Evolutionary conservation across 2,329 filamentous ascomycete species (phyloP).

Genomic region (Alternaria sp.): DNA sequence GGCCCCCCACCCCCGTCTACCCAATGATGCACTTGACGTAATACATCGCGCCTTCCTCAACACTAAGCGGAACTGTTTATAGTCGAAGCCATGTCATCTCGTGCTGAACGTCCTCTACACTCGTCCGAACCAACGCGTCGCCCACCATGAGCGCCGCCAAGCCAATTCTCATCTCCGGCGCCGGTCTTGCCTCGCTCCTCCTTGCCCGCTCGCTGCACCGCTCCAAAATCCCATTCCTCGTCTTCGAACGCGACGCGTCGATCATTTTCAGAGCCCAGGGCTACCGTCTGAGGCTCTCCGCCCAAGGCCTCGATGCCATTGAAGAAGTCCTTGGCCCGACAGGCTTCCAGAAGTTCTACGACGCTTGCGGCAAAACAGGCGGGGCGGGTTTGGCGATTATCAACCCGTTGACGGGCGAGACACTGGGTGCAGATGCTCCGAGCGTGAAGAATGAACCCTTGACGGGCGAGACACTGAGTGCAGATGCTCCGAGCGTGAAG

Average conservation of each 20-base stretch:
- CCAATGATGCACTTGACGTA: not conserved
- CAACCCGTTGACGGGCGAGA: slow-evolving; percentile 64
- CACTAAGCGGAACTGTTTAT: slow-evolving; percentile 5
- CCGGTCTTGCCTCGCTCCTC: slow-evolving; percentile 44
- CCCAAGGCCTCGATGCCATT: slow-evolving; percentile 67
- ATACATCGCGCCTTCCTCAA: slow-evolving; percentile 6
- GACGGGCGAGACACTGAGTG: slow-evolving; percentile 55
- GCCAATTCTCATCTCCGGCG: slow-evolving; percentile 54
- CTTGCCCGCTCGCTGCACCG: slow-evolving; percentile 43
- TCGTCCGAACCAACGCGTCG: not conserved
- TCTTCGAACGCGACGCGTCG: slow-evolving; percentile 56
- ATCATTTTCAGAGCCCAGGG: slow-evolving; percentile 68
- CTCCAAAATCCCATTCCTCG: slow-evolving; percentile 44
- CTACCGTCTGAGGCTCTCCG: slow-evolving; percentile 67
- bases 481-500: slow-evolving; percentile 22
- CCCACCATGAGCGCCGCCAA: slow-evolving; percentile 39
- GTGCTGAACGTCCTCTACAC: not conserved
- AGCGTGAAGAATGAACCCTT: slow-evolving; percentile 47
- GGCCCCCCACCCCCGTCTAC: not conserved
- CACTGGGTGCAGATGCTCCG: slow-evolving; percentile 36
- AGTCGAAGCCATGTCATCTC: slow-evolving; percentile 10
- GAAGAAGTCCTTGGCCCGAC: slow-evolving; percentile 64
- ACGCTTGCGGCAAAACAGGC: slow-evolving; percentile 67
- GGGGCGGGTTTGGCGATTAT: slow-evolving; percentile 62
- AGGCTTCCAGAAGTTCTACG: slow-evolving; percentile 65